Evolutionary conservation across 208 protist species (phyloP), one percentile per base, ranked within the genome.

Genomic region (Vickermania ingenoplastis): DNA sequence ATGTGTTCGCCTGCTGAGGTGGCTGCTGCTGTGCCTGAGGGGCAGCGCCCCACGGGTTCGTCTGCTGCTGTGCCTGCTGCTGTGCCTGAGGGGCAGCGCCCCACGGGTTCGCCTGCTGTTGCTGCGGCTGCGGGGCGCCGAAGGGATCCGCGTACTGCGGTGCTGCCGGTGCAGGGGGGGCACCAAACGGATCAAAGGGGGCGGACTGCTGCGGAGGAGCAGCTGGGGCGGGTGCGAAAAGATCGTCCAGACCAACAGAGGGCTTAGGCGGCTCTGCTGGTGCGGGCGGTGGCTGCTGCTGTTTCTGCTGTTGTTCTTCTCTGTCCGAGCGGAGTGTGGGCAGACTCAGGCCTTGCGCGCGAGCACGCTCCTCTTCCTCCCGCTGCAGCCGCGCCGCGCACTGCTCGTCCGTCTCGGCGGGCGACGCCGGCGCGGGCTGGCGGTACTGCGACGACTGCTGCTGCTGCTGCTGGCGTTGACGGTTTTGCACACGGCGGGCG

Each of bases 311-410:
- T 22, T 48, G 1, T 11, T n/a, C 21, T n/a, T n/a, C n/a, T n/a
- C n/a, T n/a, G 50, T 78, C 70, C 28, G 69, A 74, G 57, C 63
- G 65, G 28, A 79, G 65, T 53, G 69, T 69, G 0, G 73, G 69
- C 45, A 85, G 31, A 11, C 45, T 56, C 24, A 57, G 54, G 22
- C 73, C 76, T 59, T 74, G 56, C 21, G 51, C 60, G n/a, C 65
- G 57, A 17, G 75, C 75, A 25, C 73, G 79, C 0, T 61, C 28
- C 50, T 89, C 81, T 60, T 94, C 83, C 65, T 94, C 83, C 31
- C 82, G 61, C 70, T 94, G 79, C 67, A 91, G 79, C 14, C 83
- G 83, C 0, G 69, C 65, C 24, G 87, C 83, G 2, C 90, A 63
- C 26, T 81, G 64, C 67, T 90, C 66, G 63, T 94, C 87, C n/a